Evolutionary conservation across 177 flowering plant species (phyloP).

Genomic region (Vitis hybrid): DNA sequence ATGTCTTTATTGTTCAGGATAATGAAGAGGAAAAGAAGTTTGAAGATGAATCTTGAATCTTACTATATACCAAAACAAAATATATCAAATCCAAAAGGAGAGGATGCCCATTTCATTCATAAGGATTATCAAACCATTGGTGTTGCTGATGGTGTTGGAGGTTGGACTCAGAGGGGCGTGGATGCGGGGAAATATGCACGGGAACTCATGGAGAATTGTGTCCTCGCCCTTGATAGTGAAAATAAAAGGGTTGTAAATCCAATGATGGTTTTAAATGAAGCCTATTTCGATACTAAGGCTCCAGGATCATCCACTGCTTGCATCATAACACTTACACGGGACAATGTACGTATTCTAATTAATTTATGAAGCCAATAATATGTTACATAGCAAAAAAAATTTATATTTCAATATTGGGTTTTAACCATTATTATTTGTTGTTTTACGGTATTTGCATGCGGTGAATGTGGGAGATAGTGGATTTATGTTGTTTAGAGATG

Average conservation of each 20-base stretch:
- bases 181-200: slow-evolving; percentile 21
- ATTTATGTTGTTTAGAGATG: slow-evolving; percentile 28
- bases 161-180: slow-evolving; percentile 19
- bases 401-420: background rate
- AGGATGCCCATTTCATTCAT: slow-evolving; percentile 26
- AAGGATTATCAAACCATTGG: slow-evolving; percentile 14
- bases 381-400: too few species aligned
- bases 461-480: slow-evolving; percentile 34
- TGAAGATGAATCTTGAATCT: slow-evolving; percentile 14
- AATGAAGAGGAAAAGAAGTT: background rate
- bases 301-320: slow-evolving; percentile 25
- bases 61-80: slow-evolving; percentile 15
- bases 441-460: slow-evolving; percentile 7
- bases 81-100: slow-evolving; percentile 10
- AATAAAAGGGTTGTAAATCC: slow-evolving; percentile 13
- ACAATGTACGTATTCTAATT: slow-evolving; percentile 1
- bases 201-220: slow-evolving; percentile 17
- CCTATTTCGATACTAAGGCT: slow-evolving; percentile 10
- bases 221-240: background rate
- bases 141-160: slow-evolving; percentile 32
- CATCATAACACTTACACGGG: slow-evolving; percentile 12
- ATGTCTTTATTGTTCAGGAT: too few species aligned
- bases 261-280: slow-evolving; percentile 11
- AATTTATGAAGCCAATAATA: too few species aligned
- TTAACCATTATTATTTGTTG: background rate